phyloP scores from a whole-genome alignment of 208 protist species.

The Trichomonas tenax region DNA sequence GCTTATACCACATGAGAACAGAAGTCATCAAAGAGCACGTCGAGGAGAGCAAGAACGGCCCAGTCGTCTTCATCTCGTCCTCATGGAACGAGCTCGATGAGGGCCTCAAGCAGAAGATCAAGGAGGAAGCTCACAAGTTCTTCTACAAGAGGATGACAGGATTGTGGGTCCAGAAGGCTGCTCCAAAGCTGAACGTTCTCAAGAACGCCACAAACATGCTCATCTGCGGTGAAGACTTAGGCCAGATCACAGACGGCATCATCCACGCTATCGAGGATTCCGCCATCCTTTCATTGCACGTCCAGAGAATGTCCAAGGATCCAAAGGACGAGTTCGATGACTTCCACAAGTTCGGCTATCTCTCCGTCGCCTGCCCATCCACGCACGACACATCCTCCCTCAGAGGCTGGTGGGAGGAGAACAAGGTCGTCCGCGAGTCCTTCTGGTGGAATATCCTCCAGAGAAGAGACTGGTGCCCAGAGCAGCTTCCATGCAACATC shows the following conservation, averaged over 20 bases:
- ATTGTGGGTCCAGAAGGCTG: neutral
- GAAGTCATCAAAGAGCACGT: neutral
- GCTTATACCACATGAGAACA: neutral
- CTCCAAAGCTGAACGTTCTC: neutral
- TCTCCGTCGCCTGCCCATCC: neutral
- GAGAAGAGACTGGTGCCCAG: neutral
- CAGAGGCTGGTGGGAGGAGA: neutral
- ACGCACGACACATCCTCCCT: neutral
- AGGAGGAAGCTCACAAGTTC: neutral
- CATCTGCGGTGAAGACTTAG: neutral
- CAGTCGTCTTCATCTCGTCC: neutral
- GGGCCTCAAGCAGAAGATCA: neutral
- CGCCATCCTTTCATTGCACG: neutral
- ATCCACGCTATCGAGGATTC: neutral
- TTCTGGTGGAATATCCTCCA: neutral
- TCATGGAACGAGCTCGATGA: neutral
- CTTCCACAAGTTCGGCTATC: neutral
- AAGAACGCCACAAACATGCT: neutral
- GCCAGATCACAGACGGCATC: neutral
- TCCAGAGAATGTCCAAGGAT: conserved; percentile 10
- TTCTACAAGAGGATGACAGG: neutral
- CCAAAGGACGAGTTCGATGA: neutral
- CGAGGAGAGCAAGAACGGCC: neutral
- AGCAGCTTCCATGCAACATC: neutral
- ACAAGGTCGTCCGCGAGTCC: neutral